These are phyloP conservation scores for Thielaviopsis ethacetica DNA, from an alignment of 2,329 filamentous ascomycete genomes.

Conservation along the genomic window DNA sequence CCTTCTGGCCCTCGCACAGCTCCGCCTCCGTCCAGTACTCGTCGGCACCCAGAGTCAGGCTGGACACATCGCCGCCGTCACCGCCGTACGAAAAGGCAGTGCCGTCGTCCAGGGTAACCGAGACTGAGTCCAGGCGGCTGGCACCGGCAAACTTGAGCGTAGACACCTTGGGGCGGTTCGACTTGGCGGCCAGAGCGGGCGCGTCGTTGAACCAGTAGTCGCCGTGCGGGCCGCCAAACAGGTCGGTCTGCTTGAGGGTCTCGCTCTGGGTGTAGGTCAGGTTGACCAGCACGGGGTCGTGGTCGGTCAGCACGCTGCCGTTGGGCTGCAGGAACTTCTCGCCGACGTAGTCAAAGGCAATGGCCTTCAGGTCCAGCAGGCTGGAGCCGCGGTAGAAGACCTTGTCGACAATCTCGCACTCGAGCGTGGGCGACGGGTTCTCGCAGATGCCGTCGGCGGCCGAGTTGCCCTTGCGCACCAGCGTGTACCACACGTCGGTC, in stretches of 20 bases:
- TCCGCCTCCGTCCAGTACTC: conserved; percentile 33
- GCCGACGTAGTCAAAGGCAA: conserved; percentile 37
- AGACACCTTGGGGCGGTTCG: conserved; percentile 20
- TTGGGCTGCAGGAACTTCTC: conserved; percentile 38
- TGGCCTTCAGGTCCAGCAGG: conserved; percentile 30
- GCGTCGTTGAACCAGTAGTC: conserved; percentile 38
- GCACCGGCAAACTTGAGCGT: conserved; percentile 30
- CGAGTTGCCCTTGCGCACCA: conserved; percentile 32
- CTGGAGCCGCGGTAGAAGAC: conserved; percentile 40
- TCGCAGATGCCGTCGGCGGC: conserved; percentile 30
- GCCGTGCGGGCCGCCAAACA: conserved; percentile 32
- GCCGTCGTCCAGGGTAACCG: conserved; percentile 30
- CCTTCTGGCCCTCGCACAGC: conserved; percentile 33
- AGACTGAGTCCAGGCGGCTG: conserved; percentile 33
- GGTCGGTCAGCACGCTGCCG: conserved; percentile 42
- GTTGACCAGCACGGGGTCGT: conserved; percentile 46
- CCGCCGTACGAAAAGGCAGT: conserved; percentile 36
- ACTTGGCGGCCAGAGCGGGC: conserved; percentile 20
- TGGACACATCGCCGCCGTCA: conserved; percentile 27
- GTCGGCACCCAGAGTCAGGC: conserved; percentile 26
- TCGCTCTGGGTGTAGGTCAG: conserved; percentile 28
- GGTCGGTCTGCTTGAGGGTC: conserved; percentile 26
- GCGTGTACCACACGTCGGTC: conserved; percentile 42
- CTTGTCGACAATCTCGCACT: conserved; percentile 53
- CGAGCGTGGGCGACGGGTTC: conserved; percentile 37